A percentile compares a stretch with the other conserved stretches of the same genome.
Conservation (phyloP, 495 filamentous ascomycete genomes). For the Cercophora scortea region DNA sequence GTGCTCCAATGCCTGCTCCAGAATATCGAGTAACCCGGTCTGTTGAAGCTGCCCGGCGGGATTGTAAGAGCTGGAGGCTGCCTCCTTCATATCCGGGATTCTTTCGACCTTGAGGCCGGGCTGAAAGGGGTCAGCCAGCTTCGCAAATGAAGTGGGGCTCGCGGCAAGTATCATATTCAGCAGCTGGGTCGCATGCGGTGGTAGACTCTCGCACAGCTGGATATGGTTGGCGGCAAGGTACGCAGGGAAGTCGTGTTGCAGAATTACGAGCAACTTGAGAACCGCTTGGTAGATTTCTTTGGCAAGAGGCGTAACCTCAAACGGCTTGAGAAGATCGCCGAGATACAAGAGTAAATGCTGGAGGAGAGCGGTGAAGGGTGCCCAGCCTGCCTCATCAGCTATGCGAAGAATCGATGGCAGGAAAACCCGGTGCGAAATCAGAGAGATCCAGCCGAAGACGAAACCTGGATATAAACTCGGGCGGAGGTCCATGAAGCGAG, state of each 20-base stretch:
- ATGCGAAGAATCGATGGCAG: constrained; percentile 71
- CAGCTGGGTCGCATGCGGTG: constrained; percentile 78
- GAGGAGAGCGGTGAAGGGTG: constrained; percentile 64
- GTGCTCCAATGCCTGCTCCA: constrained; percentile 58
- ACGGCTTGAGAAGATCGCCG: constrained; percentile 70
- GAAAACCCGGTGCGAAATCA: constrained; percentile 81
- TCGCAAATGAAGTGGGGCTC: constrained; percentile 65
- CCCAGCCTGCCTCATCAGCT: constrained; percentile 64
- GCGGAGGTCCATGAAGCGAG: constrained; percentile 65
- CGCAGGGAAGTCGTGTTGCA: constrained; percentile 92
- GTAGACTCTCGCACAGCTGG: constrained; percentile 77
- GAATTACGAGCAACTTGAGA: constrained; percentile 70
- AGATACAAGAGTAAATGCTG: constrained; percentile 66
- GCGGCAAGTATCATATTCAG: constrained; percentile 84
- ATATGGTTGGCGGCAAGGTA: constrained; percentile 84
- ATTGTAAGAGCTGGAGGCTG: constrained; percentile 56
- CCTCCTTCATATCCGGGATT: constrained; percentile 65
- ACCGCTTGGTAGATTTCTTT: constrained; percentile 81
- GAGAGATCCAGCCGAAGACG: constrained; percentile 71
- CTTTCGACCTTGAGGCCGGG: constrained; percentile 74
- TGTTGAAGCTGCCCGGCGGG: constrained; percentile 45
- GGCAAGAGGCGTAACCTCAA: constrained; percentile 57
- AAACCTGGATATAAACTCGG: constrained; percentile 75
- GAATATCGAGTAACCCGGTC: constrained; percentile 55
- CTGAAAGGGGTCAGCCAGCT: constrained; percentile 74